Evolutionary conservation across 2,329 filamentous ascomycete species (phyloP).

Genomic region (Fusarium longipes): DNA sequence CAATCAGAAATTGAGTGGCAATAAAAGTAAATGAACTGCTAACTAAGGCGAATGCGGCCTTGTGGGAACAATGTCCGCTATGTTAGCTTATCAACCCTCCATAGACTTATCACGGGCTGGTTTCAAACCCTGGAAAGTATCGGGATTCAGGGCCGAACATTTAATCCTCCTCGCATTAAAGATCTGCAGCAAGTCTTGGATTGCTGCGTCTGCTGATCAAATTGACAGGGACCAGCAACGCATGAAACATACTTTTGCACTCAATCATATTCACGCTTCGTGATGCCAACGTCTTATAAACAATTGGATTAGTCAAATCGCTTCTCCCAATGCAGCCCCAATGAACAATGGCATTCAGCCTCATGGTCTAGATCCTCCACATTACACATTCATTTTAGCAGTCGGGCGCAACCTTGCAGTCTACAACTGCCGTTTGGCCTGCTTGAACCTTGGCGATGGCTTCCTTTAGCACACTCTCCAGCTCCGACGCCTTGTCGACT

Average conservation of each 20-base stretch:
- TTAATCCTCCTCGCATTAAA: neutral
- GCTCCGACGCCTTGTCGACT: conserved; percentile 59
- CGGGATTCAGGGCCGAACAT: neutral
- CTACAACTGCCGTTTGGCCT: conserved; percentile 65
- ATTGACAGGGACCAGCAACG: conserved; percentile 8
- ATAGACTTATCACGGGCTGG: neutral
- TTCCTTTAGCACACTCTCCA: conserved; percentile 60
- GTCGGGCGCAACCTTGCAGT: conserved; percentile 61
- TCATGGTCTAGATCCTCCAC: neutral
- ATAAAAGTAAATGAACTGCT: conserved; percentile 1
- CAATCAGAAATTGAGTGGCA: conserved; percentile 5
- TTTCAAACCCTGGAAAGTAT: conserved; percentile 7
- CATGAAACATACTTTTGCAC: neutral
- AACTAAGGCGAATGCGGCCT: neutral
- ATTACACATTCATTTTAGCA: conserved; percentile 49
- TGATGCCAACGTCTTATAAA: neutral
- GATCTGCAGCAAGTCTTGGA: neutral
- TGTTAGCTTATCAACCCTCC: neutral
- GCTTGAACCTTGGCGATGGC: conserved; percentile 63
- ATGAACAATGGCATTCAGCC: conserved; percentile 1
- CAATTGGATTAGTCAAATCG: neutral
- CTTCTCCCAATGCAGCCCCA: conserved; percentile 8
- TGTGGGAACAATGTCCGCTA: neutral
- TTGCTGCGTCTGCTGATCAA: conserved; percentile 20
- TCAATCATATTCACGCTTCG: neutral